Base-by-base conservation (phyloP, 176 grass and related monocot species). In the Pontederia paniculata region DNA sequence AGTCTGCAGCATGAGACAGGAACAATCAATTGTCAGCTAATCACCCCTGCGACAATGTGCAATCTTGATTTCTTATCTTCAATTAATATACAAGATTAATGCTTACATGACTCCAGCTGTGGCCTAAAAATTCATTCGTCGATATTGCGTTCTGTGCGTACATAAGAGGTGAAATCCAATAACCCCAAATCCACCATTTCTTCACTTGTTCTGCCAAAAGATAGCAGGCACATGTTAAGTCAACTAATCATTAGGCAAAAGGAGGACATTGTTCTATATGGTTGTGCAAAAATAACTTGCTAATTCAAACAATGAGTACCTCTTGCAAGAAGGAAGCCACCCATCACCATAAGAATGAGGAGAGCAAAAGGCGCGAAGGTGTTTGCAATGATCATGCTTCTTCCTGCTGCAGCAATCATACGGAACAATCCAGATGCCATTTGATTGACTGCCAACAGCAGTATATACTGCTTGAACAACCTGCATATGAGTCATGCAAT, bases 101-200 rank as follows among this genome's bases (percentile, higher is more conserved):
- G 37, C 62, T 72, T 77, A 93, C 88, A 52, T 78, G 42, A 69
- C 9, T 77, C 88, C 88, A 94, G 56, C 79, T 87, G 52, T 64
- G 52, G 46, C 76, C 79, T 49, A 94, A 21, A 62, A 94, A 81
- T 69, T 94, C 88, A 28, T 94, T 94, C 61, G 73, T 60, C 45
- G 84, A 76, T 71, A 94, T 63, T 48, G 83, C 80, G 55, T 94
- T 94, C 46, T 94, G 84, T 53, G 80, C 88, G 54, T 94, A 94
- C 7, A 70, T 84, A 14, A 94, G 41, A 0, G 88, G 88, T 60
- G 88, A 88, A 37, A 88, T 58, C 88, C 88, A 94, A 56, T 94
- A 94, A 45, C 83, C 88, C 88, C 88, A 94, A 65, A 83, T 81
- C 88, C 83, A 94, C 88, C 88, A 94, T 68, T 88, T 88, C 50